Base-by-base conservation (phyloP, 768 basidiomycete genomes). In the Leucocoprinus birnbaumii region DNA sequence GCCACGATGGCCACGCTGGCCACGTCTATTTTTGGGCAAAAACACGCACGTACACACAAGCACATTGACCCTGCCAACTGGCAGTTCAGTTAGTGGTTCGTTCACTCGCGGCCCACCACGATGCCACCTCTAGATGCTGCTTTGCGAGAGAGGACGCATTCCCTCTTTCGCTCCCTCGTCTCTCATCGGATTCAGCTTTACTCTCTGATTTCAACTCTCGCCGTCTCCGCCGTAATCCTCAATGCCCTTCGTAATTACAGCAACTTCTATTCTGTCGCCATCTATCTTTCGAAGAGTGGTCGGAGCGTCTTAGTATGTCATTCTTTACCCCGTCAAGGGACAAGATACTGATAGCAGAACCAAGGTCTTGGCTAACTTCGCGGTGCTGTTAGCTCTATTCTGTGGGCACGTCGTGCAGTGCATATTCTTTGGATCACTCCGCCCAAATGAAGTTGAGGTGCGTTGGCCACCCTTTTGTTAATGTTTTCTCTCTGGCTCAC, bases 211-310 rank as follows among this genome's bases (percentile, higher is more conserved):
- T 94, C 93, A 25, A 72, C 84, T 46, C 59, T 83, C 24, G 83
- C 91, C 0, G 84, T 94, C 38, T 80, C 80, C 0, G 84, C 81
- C 18, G 87, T 90, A 24, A 78, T 98, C 57, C 71, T 80, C 47
- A 91, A 89, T 69, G 94, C 94, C 10, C 79, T 94, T 65, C 81
- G 85, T 63, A 86, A 80, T 51, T 80, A 95, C 63, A 86, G 85
- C 63, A 97, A 94, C 74, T 98, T 98, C 73, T 99, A 95, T 68
- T 88, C 94, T 14, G 88, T 96, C 2, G 84, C 91, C 26, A 92
- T 99, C 2, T 89, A 87, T 65, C 81, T 99, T n/a, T 89, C 92
- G 3, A 90, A 89, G 73, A 95, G 92, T 66, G 93, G 86, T 65
- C 85, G 92, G n/a, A 94, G 91, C 62, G 84, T 95, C 51, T 74